Conservation (phyloP, 1,139 yeast species). For the Yamadazyma buinensis region DNA sequence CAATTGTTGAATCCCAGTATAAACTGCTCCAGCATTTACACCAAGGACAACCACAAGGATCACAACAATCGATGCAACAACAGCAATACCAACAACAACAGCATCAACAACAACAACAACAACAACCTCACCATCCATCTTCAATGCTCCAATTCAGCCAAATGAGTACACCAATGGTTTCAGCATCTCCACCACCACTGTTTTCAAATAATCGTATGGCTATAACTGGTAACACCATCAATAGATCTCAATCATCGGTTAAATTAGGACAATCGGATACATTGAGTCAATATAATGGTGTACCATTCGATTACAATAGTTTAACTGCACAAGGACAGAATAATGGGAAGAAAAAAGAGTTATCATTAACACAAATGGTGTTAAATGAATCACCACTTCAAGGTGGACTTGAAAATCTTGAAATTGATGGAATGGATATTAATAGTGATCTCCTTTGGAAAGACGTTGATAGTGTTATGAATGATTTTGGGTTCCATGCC, state of each 20-base stretch:
- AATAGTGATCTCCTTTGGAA: constrained; percentile 75
- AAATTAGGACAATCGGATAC: constrained; percentile 5
- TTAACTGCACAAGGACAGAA: constrained; percentile 4
- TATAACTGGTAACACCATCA: constrained; percentile 16
- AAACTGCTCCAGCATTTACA: too few species aligned
- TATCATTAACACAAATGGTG: constrained; percentile 10
- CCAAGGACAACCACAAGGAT: too few species aligned
- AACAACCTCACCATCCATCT: too few species aligned
- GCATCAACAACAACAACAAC: constrained; percentile 2
- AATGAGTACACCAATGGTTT: constrained; percentile 1
- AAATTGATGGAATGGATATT: constrained; percentile 31
- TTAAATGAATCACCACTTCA: constrained; percentile 31
- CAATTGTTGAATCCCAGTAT: background rate
- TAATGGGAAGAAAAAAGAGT: background rate
- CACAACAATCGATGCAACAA: background rate
- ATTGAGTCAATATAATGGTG: constrained; percentile 3
- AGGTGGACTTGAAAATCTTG: constrained; percentile 30
- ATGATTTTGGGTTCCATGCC: constrained; percentile 84
- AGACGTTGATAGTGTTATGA: constrained; percentile 89
- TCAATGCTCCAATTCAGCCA: background rate
- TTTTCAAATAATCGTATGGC: constrained; percentile 12
- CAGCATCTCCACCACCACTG: constrained; percentile 12
- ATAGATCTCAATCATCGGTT: constrained; percentile 5
- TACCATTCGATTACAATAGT: background rate
- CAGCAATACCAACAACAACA: constrained; percentile 1